Percentiles rank a stretch among this genome's conserved stretches.
Evolutionary conservation across 805 yeast genomes (phyloP).

Genomic region (Metschnikowia gelsemii): DNA sequence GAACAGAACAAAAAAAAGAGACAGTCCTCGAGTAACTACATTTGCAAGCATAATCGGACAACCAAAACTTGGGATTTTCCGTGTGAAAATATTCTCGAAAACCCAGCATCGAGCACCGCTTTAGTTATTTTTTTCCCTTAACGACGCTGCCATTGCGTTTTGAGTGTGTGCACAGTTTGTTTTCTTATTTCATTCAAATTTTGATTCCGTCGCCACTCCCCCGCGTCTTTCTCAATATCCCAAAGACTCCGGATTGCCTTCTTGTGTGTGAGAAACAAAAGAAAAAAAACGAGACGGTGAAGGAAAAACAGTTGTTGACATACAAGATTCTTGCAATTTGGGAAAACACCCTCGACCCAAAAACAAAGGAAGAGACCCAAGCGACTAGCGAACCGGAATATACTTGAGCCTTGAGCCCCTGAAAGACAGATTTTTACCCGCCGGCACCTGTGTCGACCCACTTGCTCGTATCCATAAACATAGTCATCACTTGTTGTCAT

Average conservation of each 20-base stretch:
- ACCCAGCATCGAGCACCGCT: no score
- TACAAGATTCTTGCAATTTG: no score
- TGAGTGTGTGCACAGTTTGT: no score
- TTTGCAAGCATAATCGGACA: neutral
- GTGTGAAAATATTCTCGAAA: neutral
- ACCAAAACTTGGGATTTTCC: neutral
- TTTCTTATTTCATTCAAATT: neutral
- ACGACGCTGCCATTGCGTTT: no score
- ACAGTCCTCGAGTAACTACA: neutral
- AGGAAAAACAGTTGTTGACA: neutral
- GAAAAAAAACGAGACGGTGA: neutral
- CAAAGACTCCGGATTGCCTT: slow-evolving; percentile 2
- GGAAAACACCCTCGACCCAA: no score
- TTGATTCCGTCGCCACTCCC: slow-evolving; percentile 4
- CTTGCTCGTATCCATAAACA: no score
- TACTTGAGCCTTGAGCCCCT: no score
- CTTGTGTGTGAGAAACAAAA: slow-evolving; percentile 4
- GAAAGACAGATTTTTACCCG: neutral
- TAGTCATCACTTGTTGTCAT: no score
- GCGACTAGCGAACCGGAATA: neutral
- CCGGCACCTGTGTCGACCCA: neutral
- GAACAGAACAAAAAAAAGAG: slow-evolving; percentile 5
- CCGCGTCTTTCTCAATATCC: slow-evolving; percentile 6
- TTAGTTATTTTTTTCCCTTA: no score
- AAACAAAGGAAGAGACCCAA: neutral